A percentile compares a stretch with the other conserved stretches of the same genome.
These are phyloP conservation scores for Solanum lycopersicoides DNA, from an alignment of 257 asterid genomes.

Conservation along the genomic window DNA sequence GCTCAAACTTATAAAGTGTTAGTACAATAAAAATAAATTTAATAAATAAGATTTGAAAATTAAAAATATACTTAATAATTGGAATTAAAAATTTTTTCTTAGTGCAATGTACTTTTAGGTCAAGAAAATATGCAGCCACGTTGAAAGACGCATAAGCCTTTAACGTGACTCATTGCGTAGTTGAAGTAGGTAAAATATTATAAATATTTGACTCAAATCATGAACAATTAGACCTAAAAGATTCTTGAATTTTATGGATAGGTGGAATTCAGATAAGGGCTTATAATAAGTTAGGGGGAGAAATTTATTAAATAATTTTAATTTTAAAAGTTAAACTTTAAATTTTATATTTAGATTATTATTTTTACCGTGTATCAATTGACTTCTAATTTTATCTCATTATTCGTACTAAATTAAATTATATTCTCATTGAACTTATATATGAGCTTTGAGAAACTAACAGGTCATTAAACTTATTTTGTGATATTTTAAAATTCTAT, in stretches of 20 bases:
- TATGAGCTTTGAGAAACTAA: neutral
- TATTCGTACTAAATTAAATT: too few relatives aligned
- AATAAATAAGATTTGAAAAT: neutral
- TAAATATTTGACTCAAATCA: neutral
- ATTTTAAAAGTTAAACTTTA: neutral
- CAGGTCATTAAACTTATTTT: neutral
- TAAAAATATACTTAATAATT: neutral
- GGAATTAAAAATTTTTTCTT: neutral
- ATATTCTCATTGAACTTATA: too few relatives aligned
- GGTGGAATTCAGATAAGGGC: neutral
- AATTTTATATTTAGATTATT: too few relatives aligned
- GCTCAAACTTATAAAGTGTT: neutral
- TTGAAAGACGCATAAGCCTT: neutral
- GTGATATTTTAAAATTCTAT: neutral
- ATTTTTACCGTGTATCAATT: too few relatives aligned
- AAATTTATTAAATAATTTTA: neutral
- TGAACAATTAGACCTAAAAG: neutral
- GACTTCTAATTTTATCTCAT: neutral
- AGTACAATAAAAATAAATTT: too few relatives aligned
- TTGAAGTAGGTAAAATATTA: neutral
- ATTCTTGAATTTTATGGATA: neutral
- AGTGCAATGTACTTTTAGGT: neutral
- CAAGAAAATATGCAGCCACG: neutral
- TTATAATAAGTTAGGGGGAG: neutral
- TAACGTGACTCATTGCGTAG: neutral